Conservation (phyloP, 768 basidiomycete species). For the Cubamyces lactineus region DNA sequence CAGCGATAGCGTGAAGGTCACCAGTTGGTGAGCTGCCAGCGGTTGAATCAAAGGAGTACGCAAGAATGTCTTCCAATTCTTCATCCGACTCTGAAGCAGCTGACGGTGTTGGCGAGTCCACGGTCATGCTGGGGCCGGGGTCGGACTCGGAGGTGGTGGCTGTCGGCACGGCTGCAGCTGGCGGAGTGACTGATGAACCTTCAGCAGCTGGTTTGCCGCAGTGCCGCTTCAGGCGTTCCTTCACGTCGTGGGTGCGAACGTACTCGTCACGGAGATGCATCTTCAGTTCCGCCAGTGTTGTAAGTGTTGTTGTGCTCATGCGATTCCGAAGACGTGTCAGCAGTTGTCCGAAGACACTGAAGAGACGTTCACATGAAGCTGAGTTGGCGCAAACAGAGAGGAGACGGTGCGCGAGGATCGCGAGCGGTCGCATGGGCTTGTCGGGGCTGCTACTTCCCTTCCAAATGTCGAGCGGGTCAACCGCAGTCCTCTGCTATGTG, state of each 20-base stretch:
- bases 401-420: not conserved
- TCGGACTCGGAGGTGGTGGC: not conserved
- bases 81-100: no score
- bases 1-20: not conserved
- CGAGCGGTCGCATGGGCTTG: not conserved
- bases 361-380: conserved; percentile 1
- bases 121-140: not conserved
- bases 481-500: not conserved
- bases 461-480: not conserved
- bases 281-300: not conserved
- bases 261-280: not conserved
- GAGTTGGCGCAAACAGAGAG: not conserved
- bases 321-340: not conserved
- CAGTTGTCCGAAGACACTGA: not conserved
- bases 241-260: not conserved
- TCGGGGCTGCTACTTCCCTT: not conserved
- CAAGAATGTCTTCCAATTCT: no score
- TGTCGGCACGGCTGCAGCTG: not conserved
- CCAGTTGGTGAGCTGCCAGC: not conserved
- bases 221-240: not conserved
- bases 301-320: not conserved
- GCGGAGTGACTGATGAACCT: not conserved
- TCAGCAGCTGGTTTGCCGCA: not conserved
- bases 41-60: not conserved
- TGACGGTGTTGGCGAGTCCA: not conserved